A percentile compares a stretch with the other conserved stretches of the same genome.
These are phyloP conservation scores for Apophysomyces ossiformis DNA, from an alignment of 371 early-diverging fungal species.

Conservation along the genomic window DNA sequence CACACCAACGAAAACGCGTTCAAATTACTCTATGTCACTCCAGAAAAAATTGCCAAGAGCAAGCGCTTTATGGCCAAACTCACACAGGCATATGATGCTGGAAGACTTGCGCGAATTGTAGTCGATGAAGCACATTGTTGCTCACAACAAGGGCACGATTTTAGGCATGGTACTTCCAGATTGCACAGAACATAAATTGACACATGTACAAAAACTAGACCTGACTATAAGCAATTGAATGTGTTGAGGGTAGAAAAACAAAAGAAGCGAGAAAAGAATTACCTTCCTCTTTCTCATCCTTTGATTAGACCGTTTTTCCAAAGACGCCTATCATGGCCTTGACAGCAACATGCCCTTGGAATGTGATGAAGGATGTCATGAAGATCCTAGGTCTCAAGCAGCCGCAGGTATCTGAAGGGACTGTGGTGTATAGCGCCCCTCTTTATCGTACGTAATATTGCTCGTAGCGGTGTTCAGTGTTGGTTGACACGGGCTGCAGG, in stretches of 20 bases:
- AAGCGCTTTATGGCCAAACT: slow-evolving; percentile 72
- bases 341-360: slow-evolving; percentile 87
- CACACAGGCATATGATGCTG: slow-evolving; percentile 63
- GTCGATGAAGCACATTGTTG: slow-evolving; percentile 90
- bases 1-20: slow-evolving; percentile 21
- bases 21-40: slow-evolving; percentile 87
- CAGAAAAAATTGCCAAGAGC: slow-evolving; percentile 83
- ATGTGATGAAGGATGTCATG: slow-evolving; percentile 68
- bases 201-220: slow-evolving; percentile 21
- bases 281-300: slow-evolving; percentile 3
- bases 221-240: slow-evolving; percentile 48
- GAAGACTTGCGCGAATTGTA: slow-evolving; percentile 72
- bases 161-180: slow-evolving; percentile 49
- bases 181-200: background rate
- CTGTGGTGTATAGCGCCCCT: slow-evolving; percentile 60
- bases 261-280: slow-evolving; percentile 27
- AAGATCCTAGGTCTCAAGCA: slow-evolving; percentile 58
- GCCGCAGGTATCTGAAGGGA: slow-evolving; percentile 44
- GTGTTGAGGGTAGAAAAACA: slow-evolving; percentile 40
- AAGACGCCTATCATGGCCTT: slow-evolving; percentile 85
- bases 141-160: slow-evolving; percentile 90
- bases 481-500: slow-evolving; percentile 29
- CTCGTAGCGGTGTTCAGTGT: background rate
- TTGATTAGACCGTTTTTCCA: slow-evolving; percentile 56
- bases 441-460: slow-evolving; percentile 44